Percentiles rank a stretch among this genome's conserved stretches.
Conservation (phyloP, 192 early-diverging fungal genomes). For the Phycomyces blakesleeanus region DNA sequence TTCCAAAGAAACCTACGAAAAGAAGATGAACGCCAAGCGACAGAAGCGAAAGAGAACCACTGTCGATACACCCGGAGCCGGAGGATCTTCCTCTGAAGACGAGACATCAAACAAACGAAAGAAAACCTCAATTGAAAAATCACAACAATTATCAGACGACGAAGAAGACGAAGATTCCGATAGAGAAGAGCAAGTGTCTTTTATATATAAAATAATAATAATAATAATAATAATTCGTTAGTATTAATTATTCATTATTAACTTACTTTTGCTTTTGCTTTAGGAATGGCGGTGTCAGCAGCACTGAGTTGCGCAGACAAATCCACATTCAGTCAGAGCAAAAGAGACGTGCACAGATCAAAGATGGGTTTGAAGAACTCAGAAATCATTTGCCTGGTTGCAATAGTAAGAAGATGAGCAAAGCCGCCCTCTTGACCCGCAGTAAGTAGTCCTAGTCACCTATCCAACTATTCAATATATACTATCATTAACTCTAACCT, state of each 20-base stretch:
- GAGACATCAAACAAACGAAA: conserved; percentile 3
- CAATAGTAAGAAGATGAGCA: conserved; percentile 43
- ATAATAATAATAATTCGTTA: too few relatives aligned
- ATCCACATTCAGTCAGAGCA: conserved; percentile 49
- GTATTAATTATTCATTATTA: too few relatives aligned
- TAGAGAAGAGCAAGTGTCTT: conserved; percentile 1
- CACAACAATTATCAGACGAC: background rate
- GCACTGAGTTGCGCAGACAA: conserved; percentile 40
- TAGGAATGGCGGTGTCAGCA: conserved; percentile 20
- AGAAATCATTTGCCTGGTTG: conserved; percentile 39
- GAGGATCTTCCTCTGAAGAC: background rate
- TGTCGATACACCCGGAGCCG: conserved; percentile 6
- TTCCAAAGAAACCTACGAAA: conserved; percentile 22
- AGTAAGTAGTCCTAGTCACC: too few relatives aligned
- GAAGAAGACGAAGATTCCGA: conserved; percentile 23
- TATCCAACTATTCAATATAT: too few relatives aligned
- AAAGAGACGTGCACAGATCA: conserved; percentile 45
- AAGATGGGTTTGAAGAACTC: conserved; percentile 47
- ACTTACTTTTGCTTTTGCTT: too few relatives aligned
- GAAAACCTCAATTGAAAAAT: conserved; percentile 4
- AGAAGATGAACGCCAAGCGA: conserved; percentile 32
- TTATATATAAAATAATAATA: too few relatives aligned
- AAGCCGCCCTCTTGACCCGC: conserved; percentile 39
- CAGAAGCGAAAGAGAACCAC: conserved; percentile 28
- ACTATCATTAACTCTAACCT: too few relatives aligned